Evolutionary conservation across 2,329 filamentous ascomycete genomes (phyloP).

Genomic region (Chaetomium sp.): DNA sequence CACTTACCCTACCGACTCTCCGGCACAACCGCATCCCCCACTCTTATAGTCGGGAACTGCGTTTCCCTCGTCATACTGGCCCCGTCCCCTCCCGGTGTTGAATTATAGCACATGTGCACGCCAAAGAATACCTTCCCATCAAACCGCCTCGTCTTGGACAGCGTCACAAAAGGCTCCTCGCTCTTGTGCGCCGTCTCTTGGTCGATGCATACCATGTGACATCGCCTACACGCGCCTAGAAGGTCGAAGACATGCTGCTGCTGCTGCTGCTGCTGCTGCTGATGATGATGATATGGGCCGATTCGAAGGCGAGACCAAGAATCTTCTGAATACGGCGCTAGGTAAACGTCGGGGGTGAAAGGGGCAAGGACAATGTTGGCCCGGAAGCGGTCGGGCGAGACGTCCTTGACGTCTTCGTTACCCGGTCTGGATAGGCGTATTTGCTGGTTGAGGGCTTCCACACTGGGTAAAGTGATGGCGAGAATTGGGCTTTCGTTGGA

Average conservation of each 20-base stretch:
- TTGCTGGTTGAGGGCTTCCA: slow-evolving; percentile 67
- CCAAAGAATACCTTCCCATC: slow-evolving; percentile 87
- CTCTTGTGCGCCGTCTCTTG: slow-evolving; percentile 71
- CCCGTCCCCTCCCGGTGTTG: not conserved
- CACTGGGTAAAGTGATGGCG: slow-evolving; percentile 70
- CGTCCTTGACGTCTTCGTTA: slow-evolving; percentile 52
- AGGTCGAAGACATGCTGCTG: slow-evolving; percentile 54
- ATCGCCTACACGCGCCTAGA: slow-evolving; percentile 77
- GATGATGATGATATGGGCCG: slow-evolving; percentile 32
- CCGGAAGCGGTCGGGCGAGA: slow-evolving; percentile 71
- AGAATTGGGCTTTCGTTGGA: slow-evolving; percentile 94
- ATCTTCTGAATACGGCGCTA: slow-evolving; percentile 69
- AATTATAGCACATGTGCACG: slow-evolving; percentile 59
- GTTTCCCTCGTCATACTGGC: slow-evolving; percentile 20
- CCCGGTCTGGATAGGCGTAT: slow-evolving; percentile 50
- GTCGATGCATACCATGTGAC: slow-evolving; percentile 94
- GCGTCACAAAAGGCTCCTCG: slow-evolving; percentile 80
- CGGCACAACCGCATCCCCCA: slow-evolving; percentile 38
- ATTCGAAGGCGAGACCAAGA: slow-evolving; percentile 64
- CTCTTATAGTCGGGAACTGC: slow-evolving; percentile 40
- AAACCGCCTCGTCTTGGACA: slow-evolving; percentile 79
- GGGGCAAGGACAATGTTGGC: slow-evolving; percentile 76
- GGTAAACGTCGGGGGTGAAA: slow-evolving; percentile 10
- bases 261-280: slow-evolving; percentile 7
- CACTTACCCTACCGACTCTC: slow-evolving; percentile 3